These are phyloP conservation scores for Aspergillus ostianus DNA, from an alignment of 495 filamentous ascomycete species.

Conservation along the genomic window DNA sequence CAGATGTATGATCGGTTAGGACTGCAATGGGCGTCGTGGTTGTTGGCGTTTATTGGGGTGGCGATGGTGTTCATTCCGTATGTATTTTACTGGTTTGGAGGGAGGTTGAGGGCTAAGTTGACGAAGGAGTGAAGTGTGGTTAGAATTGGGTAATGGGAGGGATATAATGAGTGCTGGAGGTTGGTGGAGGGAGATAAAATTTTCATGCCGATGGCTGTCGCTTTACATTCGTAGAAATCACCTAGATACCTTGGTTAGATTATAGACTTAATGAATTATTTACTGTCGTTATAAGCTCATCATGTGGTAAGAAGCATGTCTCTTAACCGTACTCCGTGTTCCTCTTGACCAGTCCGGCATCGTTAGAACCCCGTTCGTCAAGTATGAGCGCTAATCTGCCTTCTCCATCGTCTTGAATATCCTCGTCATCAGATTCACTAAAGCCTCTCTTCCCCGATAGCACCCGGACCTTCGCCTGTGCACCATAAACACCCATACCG, in stretches of 20 bases:
- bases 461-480: neutral
- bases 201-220: no score
- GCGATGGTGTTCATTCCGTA: conserved; percentile 47
- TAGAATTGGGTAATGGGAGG: no score
- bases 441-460: neutral
- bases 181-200: no score
- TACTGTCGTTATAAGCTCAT: no score
- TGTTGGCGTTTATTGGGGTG: conserved; percentile 54
- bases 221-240: no score
- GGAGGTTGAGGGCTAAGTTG: conserved; percentile 23
- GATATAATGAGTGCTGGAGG: no score
- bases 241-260: neutral
- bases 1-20: conserved; percentile 54
- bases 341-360: neutral
- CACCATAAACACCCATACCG: neutral
- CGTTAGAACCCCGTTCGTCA: neutral
- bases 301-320: no score
- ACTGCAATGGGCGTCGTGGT: conserved; percentile 55
- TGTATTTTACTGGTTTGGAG: conserved; percentile 38
- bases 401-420: neutral
- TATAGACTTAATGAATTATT: neutral
- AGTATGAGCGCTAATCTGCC: neutral
- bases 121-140: conserved; percentile 9
- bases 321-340: neutral
- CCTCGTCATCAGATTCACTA: neutral